phyloP scores from a whole-genome alignment of 2,329 filamentous ascomycete species.

The Pseudogymnoascus sp. region DNA sequence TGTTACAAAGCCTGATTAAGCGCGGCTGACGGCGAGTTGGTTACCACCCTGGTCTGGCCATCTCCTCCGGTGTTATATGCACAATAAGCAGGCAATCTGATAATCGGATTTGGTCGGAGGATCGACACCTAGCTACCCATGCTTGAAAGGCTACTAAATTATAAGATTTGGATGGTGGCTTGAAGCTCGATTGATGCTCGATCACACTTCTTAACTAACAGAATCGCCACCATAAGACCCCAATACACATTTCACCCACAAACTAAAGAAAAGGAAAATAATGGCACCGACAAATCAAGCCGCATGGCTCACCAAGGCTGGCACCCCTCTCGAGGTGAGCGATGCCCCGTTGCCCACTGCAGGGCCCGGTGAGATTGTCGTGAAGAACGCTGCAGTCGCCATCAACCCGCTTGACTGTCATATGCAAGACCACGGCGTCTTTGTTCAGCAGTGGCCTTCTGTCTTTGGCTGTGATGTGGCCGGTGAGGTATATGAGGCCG shows the following conservation, averaged over 20 bases:
- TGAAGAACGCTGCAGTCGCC: constrained; percentile 33
- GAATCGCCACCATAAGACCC: not conserved
- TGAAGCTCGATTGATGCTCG: too few species aligned
- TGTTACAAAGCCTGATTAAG: not conserved
- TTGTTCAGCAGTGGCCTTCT: constrained; percentile 13
- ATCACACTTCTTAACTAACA: not conserved
- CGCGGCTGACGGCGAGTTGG: not conserved
- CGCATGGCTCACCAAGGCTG: constrained; percentile 21
- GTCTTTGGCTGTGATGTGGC: not conserved
- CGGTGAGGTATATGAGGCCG: not conserved
- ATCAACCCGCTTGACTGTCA: constrained; percentile 35
- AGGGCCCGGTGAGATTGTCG: constrained; percentile 30
- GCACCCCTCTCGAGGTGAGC: constrained; percentile 27
- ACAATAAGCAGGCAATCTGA: not conserved
- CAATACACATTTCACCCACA: not conserved
- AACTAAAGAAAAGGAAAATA: not conserved
- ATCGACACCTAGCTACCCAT: not conserved
- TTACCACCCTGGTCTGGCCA: not conserved
- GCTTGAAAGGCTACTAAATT: not conserved
- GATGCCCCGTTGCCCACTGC: constrained; percentile 32
- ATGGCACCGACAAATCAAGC: not conserved
- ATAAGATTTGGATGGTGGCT: not conserved
- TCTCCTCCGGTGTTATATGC: not conserved
- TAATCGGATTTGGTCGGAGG: not conserved
- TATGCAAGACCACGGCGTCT: constrained; percentile 9